Percentiles rank a stretch among this genome's conserved stretches.
These are phyloP conservation scores for Tylopilus felleus DNA, from an alignment of 768 basidiomycete species.

Conservation along the genomic window DNA sequence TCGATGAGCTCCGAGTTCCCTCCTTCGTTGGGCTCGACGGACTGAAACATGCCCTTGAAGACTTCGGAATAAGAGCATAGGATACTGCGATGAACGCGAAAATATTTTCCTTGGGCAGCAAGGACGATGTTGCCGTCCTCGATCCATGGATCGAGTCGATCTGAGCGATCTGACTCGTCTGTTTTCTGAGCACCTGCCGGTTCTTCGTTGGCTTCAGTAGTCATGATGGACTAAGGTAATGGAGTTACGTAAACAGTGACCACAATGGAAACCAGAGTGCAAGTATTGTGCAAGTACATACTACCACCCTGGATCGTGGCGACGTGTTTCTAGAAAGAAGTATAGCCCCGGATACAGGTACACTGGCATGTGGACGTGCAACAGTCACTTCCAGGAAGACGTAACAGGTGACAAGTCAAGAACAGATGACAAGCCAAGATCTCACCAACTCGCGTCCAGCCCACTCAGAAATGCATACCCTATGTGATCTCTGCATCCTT, in stretches of 20 bases:
- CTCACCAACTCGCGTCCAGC: too few relatives aligned
- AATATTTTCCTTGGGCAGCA: constrained; percentile 21
- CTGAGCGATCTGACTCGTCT: not conserved
- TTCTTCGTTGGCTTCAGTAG: not conserved
- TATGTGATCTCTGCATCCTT: too few relatives aligned
- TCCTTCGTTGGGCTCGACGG: not conserved
- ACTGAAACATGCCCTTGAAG: constrained; percentile 31
- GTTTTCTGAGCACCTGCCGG: not conserved
- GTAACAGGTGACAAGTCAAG: too few relatives aligned
- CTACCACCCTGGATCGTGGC: too few relatives aligned
- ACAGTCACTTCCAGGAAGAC: too few relatives aligned
- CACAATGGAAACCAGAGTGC: too few relatives aligned
- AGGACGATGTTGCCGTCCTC: constrained; percentile 34
- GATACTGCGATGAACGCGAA: constrained; percentile 32
- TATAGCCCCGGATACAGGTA: too few relatives aligned
- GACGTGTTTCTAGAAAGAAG: too few relatives aligned
- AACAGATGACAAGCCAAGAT: too few relatives aligned
- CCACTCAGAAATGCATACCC: too few relatives aligned
- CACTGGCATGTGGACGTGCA: too few relatives aligned
- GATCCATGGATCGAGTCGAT: constrained; percentile 22
- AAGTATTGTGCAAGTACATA: too few relatives aligned
- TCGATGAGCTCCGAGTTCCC: constrained; percentile 9
- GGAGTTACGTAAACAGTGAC: not conserved
- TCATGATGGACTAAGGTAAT: not conserved
- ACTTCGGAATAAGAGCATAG: constrained; percentile 26